Evolutionary conservation across 495 filamentous ascomycete species (phyloP), one percentile per base, ranked within the genome.

Genomic region (Aspergillus diversus): DNA sequence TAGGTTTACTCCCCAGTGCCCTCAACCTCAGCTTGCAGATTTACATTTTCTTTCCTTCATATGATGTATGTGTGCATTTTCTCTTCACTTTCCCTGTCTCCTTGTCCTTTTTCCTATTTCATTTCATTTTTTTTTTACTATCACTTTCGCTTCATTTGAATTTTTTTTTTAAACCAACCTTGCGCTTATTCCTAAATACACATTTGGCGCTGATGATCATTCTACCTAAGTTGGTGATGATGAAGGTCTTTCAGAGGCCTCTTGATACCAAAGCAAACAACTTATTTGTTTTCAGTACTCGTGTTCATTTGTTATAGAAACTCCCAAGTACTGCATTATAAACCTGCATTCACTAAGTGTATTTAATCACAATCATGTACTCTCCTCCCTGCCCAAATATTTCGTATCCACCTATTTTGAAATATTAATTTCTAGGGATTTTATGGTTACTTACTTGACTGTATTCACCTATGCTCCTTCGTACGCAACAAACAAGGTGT

Each of bases 41-140:
- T 71, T 76, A 80, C 72, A 78, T 72, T 64, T 70, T 67, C 70
- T 57, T 32, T 43, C 56, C 63, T 56, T 66, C 72, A 62, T 73
- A 63, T 67, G 58, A 60, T 58, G 61, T 68, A 60, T 53, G 31
- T 63, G 15, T 67, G 48, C 55, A 49, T 64, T 50, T 32, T n/a
- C 42, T 64, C 34, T 69, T 54, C 32, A 17, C 34, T 61, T 64
- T 61, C 64, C 53, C 62, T 64, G 69, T 69, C 66, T 64, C 69
- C 66, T 66, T 74, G 63, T 59, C 63, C 65, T 67, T 65, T 72
- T 71, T 62, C 35, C 16, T 61, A 33, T 63, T 56, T 64, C 67
- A 27, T 57, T 69, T 56, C 59, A 64, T 64, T 55, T 27, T 27
- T 53, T 59, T 60, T 39, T 21, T 17, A 17, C n/a, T 5, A 12